Conservation (phyloP, 2,329 filamentous ascomycete genomes). For the Tricladium varicosporioides region DNA sequence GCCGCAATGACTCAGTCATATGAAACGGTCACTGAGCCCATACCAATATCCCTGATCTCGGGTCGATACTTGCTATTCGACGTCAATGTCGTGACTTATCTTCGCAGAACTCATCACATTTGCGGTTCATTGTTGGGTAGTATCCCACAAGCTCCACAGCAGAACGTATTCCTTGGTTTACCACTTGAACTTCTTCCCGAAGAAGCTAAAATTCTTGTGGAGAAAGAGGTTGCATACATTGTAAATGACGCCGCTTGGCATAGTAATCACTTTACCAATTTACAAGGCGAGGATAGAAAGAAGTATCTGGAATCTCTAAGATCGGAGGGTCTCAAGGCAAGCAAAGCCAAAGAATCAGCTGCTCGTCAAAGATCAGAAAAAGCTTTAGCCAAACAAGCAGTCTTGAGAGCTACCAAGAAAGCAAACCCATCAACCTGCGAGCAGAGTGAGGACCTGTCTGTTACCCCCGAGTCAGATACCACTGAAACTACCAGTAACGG, state of each 20-base stretch:
- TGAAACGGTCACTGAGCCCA: conserved; percentile 44
- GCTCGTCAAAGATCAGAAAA: conserved; percentile 25
- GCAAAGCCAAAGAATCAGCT: conserved; percentile 36
- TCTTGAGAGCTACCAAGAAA: conserved; percentile 17
- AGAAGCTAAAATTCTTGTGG: conserved; percentile 79
- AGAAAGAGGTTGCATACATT: conserved; percentile 72
- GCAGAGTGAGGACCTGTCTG: conserved; percentile 2
- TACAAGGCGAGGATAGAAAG: conserved; percentile 56
- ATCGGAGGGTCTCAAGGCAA: conserved; percentile 44
- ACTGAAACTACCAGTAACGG: neutral
- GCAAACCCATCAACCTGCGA: conserved; percentile 5
- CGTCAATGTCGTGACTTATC: conserved; percentile 71
- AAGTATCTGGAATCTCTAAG: conserved; percentile 60
- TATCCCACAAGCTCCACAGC: conserved; percentile 87
- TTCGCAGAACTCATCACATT: conserved; percentile 79
- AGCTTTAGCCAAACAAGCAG: conserved; percentile 28
- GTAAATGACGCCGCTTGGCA: conserved; percentile 78
- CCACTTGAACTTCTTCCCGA: conserved; percentile 89
- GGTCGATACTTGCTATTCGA: conserved; percentile 89
- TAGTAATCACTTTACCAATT: conserved; percentile 56
- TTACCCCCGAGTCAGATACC: conserved; percentile 9
- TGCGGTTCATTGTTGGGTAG: conserved; percentile 84
- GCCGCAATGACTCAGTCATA: conserved; percentile 19
- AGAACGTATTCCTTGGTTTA: conserved; percentile 89
- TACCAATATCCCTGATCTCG: conserved; percentile 79